Evolutionary conservation across 148 eudicot genomes (phyloP).

Genomic region (Chenopodium formosanum): DNA sequence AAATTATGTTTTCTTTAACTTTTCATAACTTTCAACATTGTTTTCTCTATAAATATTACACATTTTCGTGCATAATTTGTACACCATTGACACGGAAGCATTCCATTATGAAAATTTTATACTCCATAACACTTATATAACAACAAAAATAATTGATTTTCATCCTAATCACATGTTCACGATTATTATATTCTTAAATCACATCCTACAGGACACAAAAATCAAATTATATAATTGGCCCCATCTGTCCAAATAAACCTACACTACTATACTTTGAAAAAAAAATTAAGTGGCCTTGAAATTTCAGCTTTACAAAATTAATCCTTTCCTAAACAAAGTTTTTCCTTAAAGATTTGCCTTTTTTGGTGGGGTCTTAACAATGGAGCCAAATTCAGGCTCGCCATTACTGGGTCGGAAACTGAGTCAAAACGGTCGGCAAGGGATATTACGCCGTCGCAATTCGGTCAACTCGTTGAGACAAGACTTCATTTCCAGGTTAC

Average conservation of each 20-base stretch:
- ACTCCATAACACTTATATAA: no score
- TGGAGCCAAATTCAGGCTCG: constrained; percentile 26
- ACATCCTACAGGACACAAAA: background rate
- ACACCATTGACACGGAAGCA: no score
- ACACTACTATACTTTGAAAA: no score
- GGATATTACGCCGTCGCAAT: constrained; percentile 43
- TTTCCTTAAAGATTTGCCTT: background rate
- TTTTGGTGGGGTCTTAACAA: background rate
- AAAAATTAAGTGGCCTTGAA: background rate
- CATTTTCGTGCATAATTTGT: no score
- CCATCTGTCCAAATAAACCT: background rate
- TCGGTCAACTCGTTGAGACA: constrained; percentile 60
- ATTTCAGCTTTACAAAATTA: background rate
- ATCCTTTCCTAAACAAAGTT: background rate
- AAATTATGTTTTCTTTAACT: no score
- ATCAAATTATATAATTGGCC: no score
- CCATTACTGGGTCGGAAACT: constrained; percentile 34
- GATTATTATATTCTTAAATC: background rate
- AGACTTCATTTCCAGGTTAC: constrained; percentile 62
- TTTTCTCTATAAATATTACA: no score
- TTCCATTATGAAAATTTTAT: no score
- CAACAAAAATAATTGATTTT: no score
- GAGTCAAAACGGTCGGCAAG: constrained; percentile 28
- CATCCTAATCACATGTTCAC: background rate
- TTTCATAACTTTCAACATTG: no score